Evolutionary conservation across 202 grass and related monocot genomes (phyloP), one percentile per base, ranked within the genome.

Genomic region (Saccharum hybrid): DNA sequence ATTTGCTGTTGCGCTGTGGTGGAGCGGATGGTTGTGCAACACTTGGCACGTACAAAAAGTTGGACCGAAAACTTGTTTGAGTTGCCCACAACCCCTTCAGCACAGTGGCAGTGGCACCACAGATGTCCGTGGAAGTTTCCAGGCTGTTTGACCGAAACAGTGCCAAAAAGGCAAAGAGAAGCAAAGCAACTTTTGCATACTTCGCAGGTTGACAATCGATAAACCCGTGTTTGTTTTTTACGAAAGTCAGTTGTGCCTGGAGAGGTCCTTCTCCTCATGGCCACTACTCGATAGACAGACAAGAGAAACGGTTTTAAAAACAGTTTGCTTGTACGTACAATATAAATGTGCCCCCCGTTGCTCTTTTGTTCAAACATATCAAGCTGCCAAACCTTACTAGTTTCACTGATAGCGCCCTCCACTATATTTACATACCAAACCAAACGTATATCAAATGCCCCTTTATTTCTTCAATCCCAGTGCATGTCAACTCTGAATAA

Each of bases 311-410:
- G n/a, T 71, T 76, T 84, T 81, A 3, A 26, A 78, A 81, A 72
- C 30, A 74, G 71, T 81, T 76, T 87, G 76, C 81, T 79, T 86
- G 65, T 77, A 70, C 66, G 63, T 76, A 70, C 66, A 71, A 19
- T 66, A 19, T 52, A 61, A 72, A 67, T 81, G 76, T 81, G 43
- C 61, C 9, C 21, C 56, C 65, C 56, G 3, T 15, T 19, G 42
- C 28, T 57, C n/a, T 39, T 76, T 71, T 21, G 64, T 90, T 90
- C 85, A 90, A 87, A 84, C 85, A 87, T 90, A 74, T 90, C 88
- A 90, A 90, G 88, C 88, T 87, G 88, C 85, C 88, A 81, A 87
- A 90, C 88, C 81, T 84, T 42, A 77, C 81, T 77, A 23, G 76
- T 84, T 81, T 84, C 81, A 84, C 81, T 71, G 88, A 90, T 77